These are phyloP conservation scores for Lactarius sp. DNA, from an alignment of 768 basidiomycete genomes.

Conservation along the genomic window DNA sequence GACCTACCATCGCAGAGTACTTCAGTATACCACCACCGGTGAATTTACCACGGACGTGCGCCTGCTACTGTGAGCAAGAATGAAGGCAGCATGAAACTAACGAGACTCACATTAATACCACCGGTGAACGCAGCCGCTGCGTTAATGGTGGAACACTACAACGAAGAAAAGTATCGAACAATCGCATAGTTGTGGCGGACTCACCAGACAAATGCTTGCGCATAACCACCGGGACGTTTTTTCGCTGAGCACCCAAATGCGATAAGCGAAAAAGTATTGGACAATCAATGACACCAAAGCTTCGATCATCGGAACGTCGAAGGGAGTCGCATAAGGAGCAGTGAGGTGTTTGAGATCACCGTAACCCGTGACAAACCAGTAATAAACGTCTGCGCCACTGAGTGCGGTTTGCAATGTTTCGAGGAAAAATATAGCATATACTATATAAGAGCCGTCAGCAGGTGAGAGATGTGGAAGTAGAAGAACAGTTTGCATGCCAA, in stretches of 20 bases:
- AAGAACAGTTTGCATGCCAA: background rate
- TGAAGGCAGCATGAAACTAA: background rate
- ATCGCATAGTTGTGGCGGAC: background rate
- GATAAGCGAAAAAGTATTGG: constrained; percentile 32
- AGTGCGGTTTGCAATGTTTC: constrained; percentile 21
- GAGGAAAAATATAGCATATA: constrained; percentile 27
- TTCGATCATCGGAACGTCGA: constrained; percentile 29
- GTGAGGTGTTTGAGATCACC: constrained; percentile 29
- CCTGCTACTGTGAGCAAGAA: background rate
- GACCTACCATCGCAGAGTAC: background rate
- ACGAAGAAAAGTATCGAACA: background rate
- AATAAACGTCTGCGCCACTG: constrained; percentile 29
- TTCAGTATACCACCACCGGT: background rate
- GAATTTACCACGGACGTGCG: background rate
- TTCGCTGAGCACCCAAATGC: constrained; percentile 25
- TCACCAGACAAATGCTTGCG: no score
- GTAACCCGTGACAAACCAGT: constrained; percentile 31
- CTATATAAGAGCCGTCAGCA: constrained; percentile 15
- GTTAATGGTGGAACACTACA: background rate
- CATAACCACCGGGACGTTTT: background rate
- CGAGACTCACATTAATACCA: background rate
- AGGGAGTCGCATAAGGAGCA: background rate
- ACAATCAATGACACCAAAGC: constrained; percentile 28
- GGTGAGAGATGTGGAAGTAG: no score
- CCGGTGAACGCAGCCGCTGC: background rate